A percentile compares a stretch with the other conserved stretches of the same genome.
These are phyloP conservation scores for Chytriomyces hyalinus DNA, from an alignment of 192 early-diverging fungal genomes.

Conservation along the genomic window DNA sequence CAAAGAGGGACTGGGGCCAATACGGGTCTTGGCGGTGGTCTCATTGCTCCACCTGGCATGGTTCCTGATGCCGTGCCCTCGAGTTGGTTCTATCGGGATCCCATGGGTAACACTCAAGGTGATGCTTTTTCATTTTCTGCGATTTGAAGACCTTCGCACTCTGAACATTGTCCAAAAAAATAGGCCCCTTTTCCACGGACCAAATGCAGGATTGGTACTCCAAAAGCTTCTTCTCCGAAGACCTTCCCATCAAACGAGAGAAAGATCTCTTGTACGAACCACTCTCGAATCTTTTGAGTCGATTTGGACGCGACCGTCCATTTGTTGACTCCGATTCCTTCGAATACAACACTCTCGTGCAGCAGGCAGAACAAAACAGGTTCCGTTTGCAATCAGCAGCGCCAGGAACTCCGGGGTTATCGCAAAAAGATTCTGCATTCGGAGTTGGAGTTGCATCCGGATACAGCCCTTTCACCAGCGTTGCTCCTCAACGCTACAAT, in stretches of 20 bases:
- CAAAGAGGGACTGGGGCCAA: background rate
- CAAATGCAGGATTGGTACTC: constrained; percentile 97
- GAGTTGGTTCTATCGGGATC: constrained; percentile 86
- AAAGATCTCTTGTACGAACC: constrained; percentile 82
- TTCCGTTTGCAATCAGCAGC: background rate
- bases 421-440: background rate
- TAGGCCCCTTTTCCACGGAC: constrained; percentile 82
- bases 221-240: constrained; percentile 80
- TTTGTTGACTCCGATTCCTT: constrained; percentile 61
- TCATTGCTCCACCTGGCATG: too few species aligned
- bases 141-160: constrained; percentile 1
- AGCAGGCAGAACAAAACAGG: background rate
- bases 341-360: background rate
- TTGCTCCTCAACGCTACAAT: constrained; percentile 3
- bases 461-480: constrained; percentile 24
- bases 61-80: constrained; percentile 11
- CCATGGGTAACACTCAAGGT: constrained; percentile 78
- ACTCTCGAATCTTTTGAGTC: constrained; percentile 68
- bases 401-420: background rate
- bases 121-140: background rate
- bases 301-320: constrained; percentile 71
- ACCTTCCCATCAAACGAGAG: constrained; percentile 81
- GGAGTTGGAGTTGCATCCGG: constrained; percentile 1
- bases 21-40: background rate
- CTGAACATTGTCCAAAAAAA: background rate